These are phyloP conservation scores for Macrolepiota albuminosa DNA, from an alignment of 768 basidiomycete species.

Conservation along the genomic window DNA sequence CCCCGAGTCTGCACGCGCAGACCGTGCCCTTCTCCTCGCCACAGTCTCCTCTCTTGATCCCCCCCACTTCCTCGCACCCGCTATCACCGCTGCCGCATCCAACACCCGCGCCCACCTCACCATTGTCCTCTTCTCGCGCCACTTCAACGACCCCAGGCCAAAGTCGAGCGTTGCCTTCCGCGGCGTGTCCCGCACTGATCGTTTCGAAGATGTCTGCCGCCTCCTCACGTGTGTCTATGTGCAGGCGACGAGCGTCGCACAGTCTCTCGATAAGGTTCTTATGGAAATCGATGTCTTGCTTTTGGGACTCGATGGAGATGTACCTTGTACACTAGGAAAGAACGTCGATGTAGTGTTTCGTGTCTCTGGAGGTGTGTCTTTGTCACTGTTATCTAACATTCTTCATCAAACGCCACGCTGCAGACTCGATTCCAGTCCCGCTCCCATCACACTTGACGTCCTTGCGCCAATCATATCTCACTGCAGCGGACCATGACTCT, in stretches of 20 bases:
- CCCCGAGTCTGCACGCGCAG: constrained; percentile 20
- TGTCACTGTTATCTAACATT: background rate
- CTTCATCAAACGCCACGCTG: background rate
- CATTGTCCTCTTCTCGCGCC: constrained; percentile 60
- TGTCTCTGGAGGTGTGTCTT: constrained; percentile 38
- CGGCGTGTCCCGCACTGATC: constrained; percentile 33
- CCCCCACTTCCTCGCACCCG: constrained; percentile 52
- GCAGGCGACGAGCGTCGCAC: constrained; percentile 73
- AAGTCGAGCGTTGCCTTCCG: constrained; percentile 14
- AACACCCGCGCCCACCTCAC: constrained; percentile 46
- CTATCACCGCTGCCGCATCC: constrained; percentile 46
- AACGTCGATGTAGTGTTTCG: constrained; percentile 45
- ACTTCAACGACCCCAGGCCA: constrained; percentile 39
- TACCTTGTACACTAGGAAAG: constrained; percentile 36
- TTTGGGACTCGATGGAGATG: constrained; percentile 43
- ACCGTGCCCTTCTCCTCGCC: constrained; percentile 46
- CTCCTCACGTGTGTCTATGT: constrained; percentile 84
- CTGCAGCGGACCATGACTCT: constrained; percentile 20
- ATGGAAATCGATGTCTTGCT: constrained; percentile 79
- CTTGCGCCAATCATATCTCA: constrained; percentile 33
- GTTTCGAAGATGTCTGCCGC: constrained; percentile 67
- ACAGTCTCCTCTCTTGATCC: constrained; percentile 44
- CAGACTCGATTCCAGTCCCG: constrained; percentile 36
- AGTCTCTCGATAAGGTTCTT: constrained; percentile 60
- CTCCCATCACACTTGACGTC: constrained; percentile 39